These are phyloP conservation scores for Gyrodon lividus DNA, from an alignment of 768 basidiomycete genomes.

Conservation along the genomic window DNA sequence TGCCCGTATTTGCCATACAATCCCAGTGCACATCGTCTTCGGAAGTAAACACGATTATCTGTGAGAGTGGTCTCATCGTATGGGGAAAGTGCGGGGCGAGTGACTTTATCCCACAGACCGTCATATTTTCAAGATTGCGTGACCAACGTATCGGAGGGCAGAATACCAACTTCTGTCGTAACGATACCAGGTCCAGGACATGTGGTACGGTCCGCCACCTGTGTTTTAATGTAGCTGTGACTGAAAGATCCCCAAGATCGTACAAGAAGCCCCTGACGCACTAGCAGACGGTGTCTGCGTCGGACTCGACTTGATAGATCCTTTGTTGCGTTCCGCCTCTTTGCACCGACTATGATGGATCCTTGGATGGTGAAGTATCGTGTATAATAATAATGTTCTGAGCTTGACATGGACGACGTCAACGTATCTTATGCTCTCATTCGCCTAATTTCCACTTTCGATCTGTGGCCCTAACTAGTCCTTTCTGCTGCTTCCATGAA, in stretches of 20 bases:
- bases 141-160: constrained; percentile 39
- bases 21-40: constrained; percentile 52
- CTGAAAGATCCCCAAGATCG: constrained; percentile 29
- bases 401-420: background rate
- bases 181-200: constrained; percentile 47
- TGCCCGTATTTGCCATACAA: constrained; percentile 29
- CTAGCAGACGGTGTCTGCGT: constrained; percentile 37
- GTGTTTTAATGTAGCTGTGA: too few relatives aligned
- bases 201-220: constrained; percentile 33
- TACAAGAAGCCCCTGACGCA: constrained; percentile 44
- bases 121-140: constrained; percentile 45
- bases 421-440: background rate
- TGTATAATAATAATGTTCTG: background rate
- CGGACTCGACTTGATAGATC: constrained; percentile 31
- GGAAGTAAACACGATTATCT: constrained; percentile 43
- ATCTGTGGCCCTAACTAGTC: too few relatives aligned
- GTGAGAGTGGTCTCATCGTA: constrained; percentile 29
- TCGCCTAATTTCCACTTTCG: constrained; percentile 9
- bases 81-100: background rate
- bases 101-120: constrained; percentile 32
- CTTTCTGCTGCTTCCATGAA: too few relatives aligned
- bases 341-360: constrained; percentile 1
- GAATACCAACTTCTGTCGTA: constrained; percentile 41
- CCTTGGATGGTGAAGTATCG: background rate
- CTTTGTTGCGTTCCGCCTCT: background rate